Conservation (phyloP, 176 grass and related monocot genomes). For the Pharus latifolius region DNA sequence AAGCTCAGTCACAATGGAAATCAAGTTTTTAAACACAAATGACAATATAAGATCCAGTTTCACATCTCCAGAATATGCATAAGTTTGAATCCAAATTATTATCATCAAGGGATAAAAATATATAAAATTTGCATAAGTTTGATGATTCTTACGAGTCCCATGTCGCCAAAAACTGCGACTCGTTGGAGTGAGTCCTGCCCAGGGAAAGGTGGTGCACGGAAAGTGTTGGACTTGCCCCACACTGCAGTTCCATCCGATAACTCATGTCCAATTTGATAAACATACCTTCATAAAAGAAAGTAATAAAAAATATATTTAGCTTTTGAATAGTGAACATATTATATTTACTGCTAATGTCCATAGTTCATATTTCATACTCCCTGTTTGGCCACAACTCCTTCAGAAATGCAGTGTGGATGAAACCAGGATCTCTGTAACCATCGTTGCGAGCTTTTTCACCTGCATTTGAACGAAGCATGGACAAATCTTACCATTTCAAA, state of each 20-base stretch:
- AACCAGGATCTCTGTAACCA: constrained; percentile 80
- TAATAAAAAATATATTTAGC: not conserved
- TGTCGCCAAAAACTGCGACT: constrained; percentile 74
- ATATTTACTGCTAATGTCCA: not conserved
- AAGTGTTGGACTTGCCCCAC: constrained; percentile 52
- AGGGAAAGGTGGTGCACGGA: constrained; percentile 58
- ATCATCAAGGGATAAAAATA: not conserved
- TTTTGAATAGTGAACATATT: not conserved
- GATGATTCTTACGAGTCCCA: constrained; percentile 41
- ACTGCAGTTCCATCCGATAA: constrained; percentile 42
- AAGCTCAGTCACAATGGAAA: too few relatives aligned
- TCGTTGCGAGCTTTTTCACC: constrained; percentile 57
- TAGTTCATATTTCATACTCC: constrained; percentile 22
- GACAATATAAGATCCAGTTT: too few relatives aligned
- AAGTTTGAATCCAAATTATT: too few relatives aligned
- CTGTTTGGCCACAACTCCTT: constrained; percentile 82
- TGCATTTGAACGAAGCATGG: not conserved
- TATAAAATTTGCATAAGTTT: not conserved
- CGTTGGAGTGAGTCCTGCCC: constrained; percentile 70
- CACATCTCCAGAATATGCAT: too few relatives aligned
- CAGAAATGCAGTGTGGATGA: constrained; percentile 76
- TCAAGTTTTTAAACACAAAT: too few relatives aligned
- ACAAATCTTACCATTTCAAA: not conserved
- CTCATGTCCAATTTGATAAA: constrained; percentile 57
- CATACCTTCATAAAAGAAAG: constrained; percentile 30